Base-by-base conservation (phyloP, 352 stramenopile genomes). In the Globisporangium abappressorium region DNA sequence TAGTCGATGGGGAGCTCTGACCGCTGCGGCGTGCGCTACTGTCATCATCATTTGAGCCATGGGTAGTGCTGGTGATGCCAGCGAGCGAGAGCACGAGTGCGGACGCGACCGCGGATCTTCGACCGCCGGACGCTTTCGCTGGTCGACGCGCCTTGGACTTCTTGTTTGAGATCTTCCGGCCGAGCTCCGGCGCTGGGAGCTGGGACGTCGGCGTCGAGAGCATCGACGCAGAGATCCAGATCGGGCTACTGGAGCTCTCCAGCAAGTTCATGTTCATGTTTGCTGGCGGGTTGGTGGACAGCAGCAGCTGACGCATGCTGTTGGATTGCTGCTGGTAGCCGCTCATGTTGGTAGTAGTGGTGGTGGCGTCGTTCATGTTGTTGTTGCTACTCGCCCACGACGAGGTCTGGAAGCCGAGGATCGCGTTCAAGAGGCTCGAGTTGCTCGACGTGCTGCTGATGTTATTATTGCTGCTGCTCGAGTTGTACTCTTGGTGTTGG, bases 151-250 rank as follows among this genome's bases (percentile, higher is more conserved):
- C 36, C 65, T 70, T 70, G 41, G 46, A 64, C 8, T 41, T 51
- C n/a, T 64, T 65, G 57, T 30, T 64, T 18, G 62, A 68, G 62
- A 68, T 68, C 65, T 65, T 66, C 15, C 59, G 65, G 24, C n/a
- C 49, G 24, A 54, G 38, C 51, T 70, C 57, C 2, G 59, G 57
- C 6, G 51, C 57, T 26, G 57, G 57, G 0, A 70, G 24, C 28
- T 70, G 65, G 8, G 65, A 66, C 18, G 65, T 70, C 14, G 65
- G 57, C 24, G 65, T 65, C 51, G 49, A 28, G 26, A 70, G 57
- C 65, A 65, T 66, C 15, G 66, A 71, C 66, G 66, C 26, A 14
- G 66, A 71, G 61, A 68, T 71, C 59, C 66, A 68, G n/a, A 71
- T 46, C 38, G 64, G 56, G 11, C 24, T 38, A 6, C 15, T 51